Evolutionary conservation across 306 rosid genomes (phyloP).

Genomic region (Castanea sativa): DNA sequence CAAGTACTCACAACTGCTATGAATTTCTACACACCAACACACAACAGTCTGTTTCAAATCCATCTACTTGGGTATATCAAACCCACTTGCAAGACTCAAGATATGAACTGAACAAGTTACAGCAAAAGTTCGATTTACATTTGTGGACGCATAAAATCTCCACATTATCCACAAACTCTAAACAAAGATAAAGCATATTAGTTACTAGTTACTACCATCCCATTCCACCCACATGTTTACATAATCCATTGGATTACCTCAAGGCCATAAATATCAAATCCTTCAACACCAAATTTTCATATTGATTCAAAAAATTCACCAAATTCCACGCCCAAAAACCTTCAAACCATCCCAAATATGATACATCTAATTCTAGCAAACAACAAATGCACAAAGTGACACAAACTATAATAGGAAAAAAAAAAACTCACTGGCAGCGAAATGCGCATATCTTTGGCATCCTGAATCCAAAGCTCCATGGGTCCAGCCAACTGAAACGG

Average conservation of each 20-base stretch:
- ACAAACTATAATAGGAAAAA: neutral
- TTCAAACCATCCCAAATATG: neutral
- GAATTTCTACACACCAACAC: neutral
- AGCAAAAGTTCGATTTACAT: neutral
- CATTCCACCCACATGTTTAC: neutral
- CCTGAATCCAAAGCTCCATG: conserved; percentile 96
- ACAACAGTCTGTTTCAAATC: neutral
- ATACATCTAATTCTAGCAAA: too few relatives aligned
- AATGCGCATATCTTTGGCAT: conserved; percentile 75
- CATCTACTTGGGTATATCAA: neutral
- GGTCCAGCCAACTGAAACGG: conserved; percentile 98
- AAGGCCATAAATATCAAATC: neutral
- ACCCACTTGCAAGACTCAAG: neutral
- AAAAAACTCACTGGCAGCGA: conserved; percentile 71
- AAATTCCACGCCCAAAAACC: neutral
- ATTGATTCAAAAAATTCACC: neutral
- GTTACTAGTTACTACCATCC: neutral
- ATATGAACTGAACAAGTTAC: neutral
- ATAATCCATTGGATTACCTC: neutral
- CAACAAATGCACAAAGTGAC: too few relatives aligned
- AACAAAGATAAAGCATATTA: neutral
- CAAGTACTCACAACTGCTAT: neutral
- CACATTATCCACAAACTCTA: neutral
- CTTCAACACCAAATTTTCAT: neutral
- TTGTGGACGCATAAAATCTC: too few relatives aligned